Base-by-base conservation (phyloP, 176 grass and related monocot genomes). In the Triticum urartu region DNA sequence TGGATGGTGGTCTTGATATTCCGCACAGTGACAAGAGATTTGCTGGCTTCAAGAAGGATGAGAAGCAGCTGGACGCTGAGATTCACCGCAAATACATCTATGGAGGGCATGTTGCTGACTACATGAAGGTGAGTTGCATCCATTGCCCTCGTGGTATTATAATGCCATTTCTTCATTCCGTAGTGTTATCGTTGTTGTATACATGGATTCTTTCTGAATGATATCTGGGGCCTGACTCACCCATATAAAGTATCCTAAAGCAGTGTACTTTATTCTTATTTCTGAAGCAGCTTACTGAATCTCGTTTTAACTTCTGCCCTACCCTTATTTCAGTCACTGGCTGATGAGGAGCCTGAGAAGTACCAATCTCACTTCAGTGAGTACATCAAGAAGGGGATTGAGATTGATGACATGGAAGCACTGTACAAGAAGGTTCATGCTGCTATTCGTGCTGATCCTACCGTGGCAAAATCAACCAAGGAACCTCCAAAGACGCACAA, bases 371-470 rank as follows among this genome's bases (percentile, higher is more conserved):
- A 97, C 58, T 97, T 97, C 85, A 92, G 90, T 25, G 92, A 94
- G 35, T 97, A 91, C 74, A 75, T 97, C n/a, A 94, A 94, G 78
- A 88, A 66, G 75, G 92, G 88, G 9, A 81, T 97, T 36, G 86
- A 90, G 2, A 82, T 88, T 68, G 92, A 94, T 78, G 68, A 62
- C 26, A 91, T 97, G 77, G 95, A 97, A 76, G 84, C 77, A 47
- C 63, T 97, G 35, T 97, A 97, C 92, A 97, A 97, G 88, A 97
- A 97, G 74, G 95, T 97, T 4, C 95, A 97, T 87, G 92, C 95
- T 64, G 88, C 95, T 42, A 97, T 97, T 42, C 86, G 90, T 28
- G 88, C 95, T 74, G 81, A 92, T 79, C 92, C 95, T 63, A 52
- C 24, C 2, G 7, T 81, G 3, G 78, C 64, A 15, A 92, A 94